Base-by-base conservation (phyloP, 345 rosid genomes). In the Populus pruinosa region DNA sequence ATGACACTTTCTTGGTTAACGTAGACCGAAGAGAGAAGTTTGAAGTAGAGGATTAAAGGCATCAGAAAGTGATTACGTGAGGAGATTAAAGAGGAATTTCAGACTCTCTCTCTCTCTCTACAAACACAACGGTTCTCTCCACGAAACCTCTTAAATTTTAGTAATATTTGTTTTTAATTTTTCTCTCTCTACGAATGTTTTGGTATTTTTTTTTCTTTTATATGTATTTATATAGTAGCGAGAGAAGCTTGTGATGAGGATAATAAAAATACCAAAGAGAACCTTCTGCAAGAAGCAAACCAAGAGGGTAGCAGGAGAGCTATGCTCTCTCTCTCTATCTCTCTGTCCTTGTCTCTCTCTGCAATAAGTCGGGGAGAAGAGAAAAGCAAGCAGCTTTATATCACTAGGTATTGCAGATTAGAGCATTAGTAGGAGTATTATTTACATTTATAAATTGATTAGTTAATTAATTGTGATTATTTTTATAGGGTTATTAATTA, bases 31-130 rank as follows among this genome's bases (percentile, higher is more conserved):
- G 39, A 73, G 71, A 65, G 65, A 66, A 81, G 41, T 67, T 50
- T 6, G 27, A 73, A 72, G 33, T 23, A 21, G 33, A 20, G 50
- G 83, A 80, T 53, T 55, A 55, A 21, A 31, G 65, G 6, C 79
- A 86, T 69, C 55, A 72, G 72, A 85, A 81, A 68, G 74, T 82
- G 82, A 88, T 87, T 82, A 87, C 90, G 93, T 87, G 84, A 86
- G 82, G 89, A 84, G 80, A 86, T 44, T 17, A 76, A 18, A 56
- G 86, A 85, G 80, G 69, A 77, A 66, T 53, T 61, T 68, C 5
- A 14, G 64, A 20, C 47, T 27, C 67, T 39, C 31, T 63, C 55
- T 66, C 14, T 47, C 53, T 47, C 17, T 47, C 41, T 38, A 1
- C 0, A 13, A 35, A 10, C 74, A 79, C 71, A 80, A 80, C 71